Percentiles rank a stretch among this genome's conserved stretches.
Conservation (phyloP, 177 flowering plant species). For the Telopea speciosissima region DNA sequence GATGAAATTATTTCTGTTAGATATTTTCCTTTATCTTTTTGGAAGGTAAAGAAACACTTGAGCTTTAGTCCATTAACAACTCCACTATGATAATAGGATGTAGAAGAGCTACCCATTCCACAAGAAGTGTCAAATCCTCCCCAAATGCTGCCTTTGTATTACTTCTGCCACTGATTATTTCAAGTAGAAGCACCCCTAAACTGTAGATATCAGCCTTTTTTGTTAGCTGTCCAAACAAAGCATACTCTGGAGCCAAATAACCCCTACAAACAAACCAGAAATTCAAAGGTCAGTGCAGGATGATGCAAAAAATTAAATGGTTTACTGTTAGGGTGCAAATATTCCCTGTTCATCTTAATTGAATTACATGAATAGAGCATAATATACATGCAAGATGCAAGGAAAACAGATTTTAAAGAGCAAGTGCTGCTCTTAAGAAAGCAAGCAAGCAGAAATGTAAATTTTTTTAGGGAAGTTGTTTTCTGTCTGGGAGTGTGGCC, state of each 20-base stretch:
- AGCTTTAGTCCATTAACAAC: neutral
- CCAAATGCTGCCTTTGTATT: constrained; percentile 60
- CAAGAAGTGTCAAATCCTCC: constrained; percentile 44
- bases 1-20: too few relatives aligned
- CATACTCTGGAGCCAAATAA: constrained; percentile 86
- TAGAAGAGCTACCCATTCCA: constrained; percentile 60
- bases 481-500: too few relatives aligned
- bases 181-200: constrained; percentile 80
- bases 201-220: constrained; percentile 85
- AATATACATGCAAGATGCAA: neutral
- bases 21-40: neutral
- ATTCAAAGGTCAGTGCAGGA: neutral
- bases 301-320: neutral
- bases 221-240: constrained; percentile 61
- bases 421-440: neutral
- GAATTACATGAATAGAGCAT: neutral
- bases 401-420: too few relatives aligned
- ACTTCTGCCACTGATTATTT: constrained; percentile 73
- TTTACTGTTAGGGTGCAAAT: neutral
- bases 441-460: neutral
- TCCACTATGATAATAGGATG: neutral
- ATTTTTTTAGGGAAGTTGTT: too few relatives aligned
- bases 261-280: constrained; percentile 44
- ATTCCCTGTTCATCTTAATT: neutral
- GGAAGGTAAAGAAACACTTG: neutral